Evolutionary conservation across 306 rosid genomes (phyloP), one percentile per base, ranked within the genome.

Genomic region (Heteromeles arbutifolia): DNA sequence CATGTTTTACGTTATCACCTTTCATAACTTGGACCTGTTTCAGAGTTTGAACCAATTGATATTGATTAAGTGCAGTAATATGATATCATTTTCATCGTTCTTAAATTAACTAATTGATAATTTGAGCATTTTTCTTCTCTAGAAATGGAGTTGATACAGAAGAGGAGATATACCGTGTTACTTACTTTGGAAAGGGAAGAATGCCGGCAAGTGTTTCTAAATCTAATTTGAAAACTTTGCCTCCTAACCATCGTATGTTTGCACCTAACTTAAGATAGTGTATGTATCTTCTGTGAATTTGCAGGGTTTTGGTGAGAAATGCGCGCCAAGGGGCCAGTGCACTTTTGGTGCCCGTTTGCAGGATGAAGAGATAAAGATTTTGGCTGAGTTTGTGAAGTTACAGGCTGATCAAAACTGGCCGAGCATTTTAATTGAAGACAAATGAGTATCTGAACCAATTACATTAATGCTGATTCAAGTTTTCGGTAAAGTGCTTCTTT

Each of bases 381-480:
- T 94, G 83, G 97, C 97, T 2, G 85, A 90, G 84, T 91, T 87
- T 88, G 96, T 94, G 69, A 91, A 86, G 88, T 69, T 85, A 74
- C 97, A 94, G 84, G 93, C 98, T 81, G 93, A 94, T 82, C 88
- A 86, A 84, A 93, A 92, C 13, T 94, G 98, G 97, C 88, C 90
- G 69, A 90, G 76, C 52, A 78, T 78, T 77, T 76, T 80, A 26
- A 76, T 13, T 4, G 24, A 58, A 31, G 80, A 89, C 76, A 75
- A 87, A 67, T 88, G 84, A 88, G 59, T 80, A 28, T 37, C 22
- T 64, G 88, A 79, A 86, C 6, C 41, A 37, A 37, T 37, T 37
- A 29, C 31, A 22, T 68, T 9, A 32, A 74, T 74, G 50, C 57
- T 25, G 44, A 28, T 14, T 44, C 69, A 61, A 59, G 15, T 74